A percentile compares a stretch with the other conserved stretches of the same genome.
Evolutionary conservation across 306 rosid species (phyloP).

Genomic region (Datisca glomerata): DNA sequence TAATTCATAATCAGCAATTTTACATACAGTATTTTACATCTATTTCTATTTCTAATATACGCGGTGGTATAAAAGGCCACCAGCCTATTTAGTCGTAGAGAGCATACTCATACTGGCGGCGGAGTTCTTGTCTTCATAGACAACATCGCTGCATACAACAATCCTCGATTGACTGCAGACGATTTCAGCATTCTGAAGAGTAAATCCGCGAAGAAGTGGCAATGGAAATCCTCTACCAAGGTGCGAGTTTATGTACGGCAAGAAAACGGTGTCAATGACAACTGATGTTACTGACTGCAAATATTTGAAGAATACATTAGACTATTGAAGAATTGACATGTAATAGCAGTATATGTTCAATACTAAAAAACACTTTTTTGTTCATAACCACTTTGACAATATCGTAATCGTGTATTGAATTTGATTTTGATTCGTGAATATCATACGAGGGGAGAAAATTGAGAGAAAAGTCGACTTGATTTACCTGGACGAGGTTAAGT

Average conservation of each 20-base stretch:
- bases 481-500: constrained; percentile 57
- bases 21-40: too few species aligned
- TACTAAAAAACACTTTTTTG: not conserved
- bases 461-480: not conserved
- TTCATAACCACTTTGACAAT: not conserved
- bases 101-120: too few species aligned
- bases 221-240: constrained; percentile 45
- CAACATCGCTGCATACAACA: constrained; percentile 39
- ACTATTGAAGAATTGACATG: constrained; percentile 3
- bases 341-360: too few species aligned
- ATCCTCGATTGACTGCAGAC: constrained; percentile 37
- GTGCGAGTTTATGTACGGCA: constrained; percentile 43
- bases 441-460: not conserved
- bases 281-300: constrained; percentile 44
- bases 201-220: constrained; percentile 42
- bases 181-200: constrained; percentile 37
- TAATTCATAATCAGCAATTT: too few species aligned
- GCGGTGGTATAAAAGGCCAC: too few species aligned
- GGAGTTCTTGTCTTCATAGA: too few species aligned
- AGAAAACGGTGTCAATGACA: constrained; percentile 29
- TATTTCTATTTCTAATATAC: too few species aligned
- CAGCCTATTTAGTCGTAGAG: too few species aligned
- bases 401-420: not conserved
- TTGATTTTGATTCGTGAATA: not conserved
- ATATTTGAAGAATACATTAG: constrained; percentile 4